Percentiles rank a stretch among this genome's conserved stretches.
Evolutionary conservation across 106 monocot species (phyloP).

Genomic region (Vanilla planifolia): DNA sequence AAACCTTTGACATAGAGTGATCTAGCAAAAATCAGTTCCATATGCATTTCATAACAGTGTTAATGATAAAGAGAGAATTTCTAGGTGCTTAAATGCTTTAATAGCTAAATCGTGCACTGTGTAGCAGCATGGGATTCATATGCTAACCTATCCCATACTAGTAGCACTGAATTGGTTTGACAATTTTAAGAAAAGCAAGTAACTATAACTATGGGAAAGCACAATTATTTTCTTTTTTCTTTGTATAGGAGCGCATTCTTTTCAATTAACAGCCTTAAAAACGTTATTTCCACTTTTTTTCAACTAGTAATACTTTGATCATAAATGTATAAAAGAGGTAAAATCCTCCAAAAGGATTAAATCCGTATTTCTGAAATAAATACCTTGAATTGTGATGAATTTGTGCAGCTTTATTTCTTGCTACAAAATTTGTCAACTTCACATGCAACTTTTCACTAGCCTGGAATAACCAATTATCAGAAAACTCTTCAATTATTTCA

Average conservation of each 20-base stretch:
- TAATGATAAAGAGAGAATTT: too few species aligned
- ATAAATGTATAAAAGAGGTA: background rate
- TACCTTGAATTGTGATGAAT: constrained; percentile 61
- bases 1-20: too few species aligned
- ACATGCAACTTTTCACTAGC: constrained; percentile 86
- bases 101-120: too few species aligned
- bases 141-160: too few species aligned
- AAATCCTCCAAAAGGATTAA: too few species aligned
- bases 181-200: background rate
- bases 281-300: background rate
- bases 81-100: too few species aligned
- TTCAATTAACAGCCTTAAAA: background rate
- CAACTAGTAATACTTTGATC: background rate
- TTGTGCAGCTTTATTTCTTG: constrained; percentile 92
- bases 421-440: constrained; percentile 78
- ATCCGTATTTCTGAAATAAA: background rate
- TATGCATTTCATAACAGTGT: too few species aligned
- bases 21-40: too few species aligned
- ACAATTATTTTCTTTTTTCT: background rate
- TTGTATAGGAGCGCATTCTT: background rate
- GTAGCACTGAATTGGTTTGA: background rate
- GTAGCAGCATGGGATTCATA: too few species aligned
- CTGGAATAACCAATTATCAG: constrained; percentile 19
- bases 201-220: background rate
- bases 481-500: background rate